phyloP scores from a whole-genome alignment of 371 early-diverging fungal species.

The Mortierella sp. region DNA sequence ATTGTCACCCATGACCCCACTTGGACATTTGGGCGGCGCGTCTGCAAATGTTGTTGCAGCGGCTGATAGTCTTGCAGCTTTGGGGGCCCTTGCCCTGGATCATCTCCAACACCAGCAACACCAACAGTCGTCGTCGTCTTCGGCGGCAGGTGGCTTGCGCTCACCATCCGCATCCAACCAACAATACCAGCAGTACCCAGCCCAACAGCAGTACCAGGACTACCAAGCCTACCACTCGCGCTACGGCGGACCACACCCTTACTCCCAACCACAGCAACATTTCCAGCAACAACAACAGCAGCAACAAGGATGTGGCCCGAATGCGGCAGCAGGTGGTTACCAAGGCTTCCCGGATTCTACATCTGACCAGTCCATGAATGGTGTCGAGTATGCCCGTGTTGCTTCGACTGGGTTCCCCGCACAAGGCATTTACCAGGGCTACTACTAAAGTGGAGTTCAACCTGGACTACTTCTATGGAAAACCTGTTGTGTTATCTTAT shows the following conservation, averaged over 20 bases:
- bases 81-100: not conserved
- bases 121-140: not conserved
- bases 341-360: not conserved
- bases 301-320: not conserved
- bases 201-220: not conserved
- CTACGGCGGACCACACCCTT: not conserved
- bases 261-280: not conserved
- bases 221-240: not conserved
- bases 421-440: conserved; percentile 1
- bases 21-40: not conserved
- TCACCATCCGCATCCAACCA: not conserved
- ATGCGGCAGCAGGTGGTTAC: not conserved
- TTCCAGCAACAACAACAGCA: not conserved
- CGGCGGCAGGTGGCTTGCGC: not conserved
- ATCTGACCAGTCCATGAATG: not conserved
- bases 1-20: conserved; percentile 28
- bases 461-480: not conserved
- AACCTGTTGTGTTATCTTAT: not conserved
- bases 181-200: not conserved
- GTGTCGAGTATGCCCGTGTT: conserved; percentile 2
- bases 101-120: conserved; percentile 2
- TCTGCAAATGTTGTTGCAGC: not conserved
- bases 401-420: not conserved
- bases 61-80: not conserved
- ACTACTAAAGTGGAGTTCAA: not conserved